Percentiles rank a stretch among this genome's conserved stretches.
Evolutionary conservation across 352 stramenopile species (phyloP).

Genomic region (Phytophthora sp.): DNA sequence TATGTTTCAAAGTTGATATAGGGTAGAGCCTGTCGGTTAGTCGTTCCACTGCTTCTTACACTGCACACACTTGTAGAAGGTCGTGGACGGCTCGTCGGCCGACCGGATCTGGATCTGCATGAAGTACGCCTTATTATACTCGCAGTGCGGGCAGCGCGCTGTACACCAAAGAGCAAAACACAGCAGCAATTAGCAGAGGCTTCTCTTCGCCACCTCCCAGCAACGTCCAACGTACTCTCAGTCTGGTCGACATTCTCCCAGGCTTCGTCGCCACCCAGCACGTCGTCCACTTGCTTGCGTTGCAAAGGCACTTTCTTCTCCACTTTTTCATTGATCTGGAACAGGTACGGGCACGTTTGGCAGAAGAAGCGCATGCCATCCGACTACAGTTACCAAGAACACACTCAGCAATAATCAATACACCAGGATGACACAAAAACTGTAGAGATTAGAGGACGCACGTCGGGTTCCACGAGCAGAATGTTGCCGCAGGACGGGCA

Average conservation of each 20-base stretch:
- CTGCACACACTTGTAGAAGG: conserved; percentile 99
- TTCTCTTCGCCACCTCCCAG: background rate
- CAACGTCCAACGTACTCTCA: conserved; percentile 62
- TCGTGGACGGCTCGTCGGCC: conserved; percentile 98
- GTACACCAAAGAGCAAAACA: conserved; percentile 2
- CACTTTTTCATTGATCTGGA: conserved; percentile 88
- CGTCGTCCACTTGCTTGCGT: conserved; percentile 98
- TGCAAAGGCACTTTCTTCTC: conserved; percentile 92
- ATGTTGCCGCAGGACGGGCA: conserved; percentile 92
- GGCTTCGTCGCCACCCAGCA: conserved; percentile 96
- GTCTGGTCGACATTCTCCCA: conserved; percentile 99
- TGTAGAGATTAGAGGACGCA: no score
- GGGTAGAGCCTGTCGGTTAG: conserved; percentile 28
- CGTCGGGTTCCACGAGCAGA: conserved; percentile 88
- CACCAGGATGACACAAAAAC: no score
- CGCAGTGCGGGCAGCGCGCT: conserved; percentile 95
- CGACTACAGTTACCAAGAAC: conserved; percentile 43
- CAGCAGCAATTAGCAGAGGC: background rate
- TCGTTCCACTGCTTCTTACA: conserved; percentile 98
- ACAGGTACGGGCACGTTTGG: conserved; percentile 90
- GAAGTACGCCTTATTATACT: conserved; percentile 98
- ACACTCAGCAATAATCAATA: conserved; percentile 3
- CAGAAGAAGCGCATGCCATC: conserved; percentile 92
- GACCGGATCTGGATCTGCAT: conserved; percentile 99
- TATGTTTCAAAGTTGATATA: conserved; percentile 7